phyloP scores from a whole-genome alignment of 2,329 filamentous ascomycete species.

The Fusarium caatingaense region DNA sequence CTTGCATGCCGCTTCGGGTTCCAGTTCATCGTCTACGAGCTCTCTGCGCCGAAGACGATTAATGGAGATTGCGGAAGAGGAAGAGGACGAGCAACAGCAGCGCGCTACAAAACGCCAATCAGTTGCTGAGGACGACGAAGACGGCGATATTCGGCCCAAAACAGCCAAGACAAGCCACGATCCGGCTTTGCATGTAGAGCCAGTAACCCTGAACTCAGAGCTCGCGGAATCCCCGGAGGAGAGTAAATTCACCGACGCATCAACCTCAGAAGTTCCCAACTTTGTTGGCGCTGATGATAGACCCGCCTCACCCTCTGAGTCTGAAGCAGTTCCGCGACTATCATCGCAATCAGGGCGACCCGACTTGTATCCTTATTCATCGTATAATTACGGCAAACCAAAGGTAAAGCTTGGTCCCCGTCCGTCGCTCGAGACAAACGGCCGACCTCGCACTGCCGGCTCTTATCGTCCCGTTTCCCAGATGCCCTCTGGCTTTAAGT shows the following conservation, averaged over 20 bases:
- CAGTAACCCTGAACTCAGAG: conserved; percentile 64
- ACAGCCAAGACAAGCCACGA: conserved; percentile 48
- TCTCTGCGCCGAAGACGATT: conserved; percentile 81
- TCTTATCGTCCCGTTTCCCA: conserved; percentile 79
- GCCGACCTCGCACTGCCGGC: conserved; percentile 70
- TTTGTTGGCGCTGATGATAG: conserved; percentile 61
- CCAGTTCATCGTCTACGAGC: conserved; percentile 85
- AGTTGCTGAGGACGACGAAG: conserved; percentile 62
- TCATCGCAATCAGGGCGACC: conserved; percentile 65
- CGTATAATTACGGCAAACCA: conserved; percentile 70
- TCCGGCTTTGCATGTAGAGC: conserved; percentile 41
- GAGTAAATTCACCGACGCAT: conserved; percentile 60
- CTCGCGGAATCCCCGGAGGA: conserved; percentile 63
- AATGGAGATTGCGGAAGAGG: conserved; percentile 94
- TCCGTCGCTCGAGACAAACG: conserved; percentile 75
- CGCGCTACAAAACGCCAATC: conserved; percentile 69
- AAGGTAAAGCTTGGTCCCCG: conserved; percentile 92
- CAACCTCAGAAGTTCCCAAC: conserved; percentile 61
- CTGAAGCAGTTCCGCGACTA: conserved; percentile 58
- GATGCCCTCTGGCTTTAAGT: conserved; percentile 83
- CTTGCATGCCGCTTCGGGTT: conserved; percentile 86
- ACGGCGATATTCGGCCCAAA: conserved; percentile 45
- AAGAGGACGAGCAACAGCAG: conserved; percentile 76
- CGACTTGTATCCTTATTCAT: conserved; percentile 62
- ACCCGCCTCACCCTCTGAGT: conserved; percentile 59